Evolutionary conservation across 2,329 filamentous ascomycete species (phyloP), one percentile per base, ranked within the genome.

Genomic region (Alternaria sp.): DNA sequence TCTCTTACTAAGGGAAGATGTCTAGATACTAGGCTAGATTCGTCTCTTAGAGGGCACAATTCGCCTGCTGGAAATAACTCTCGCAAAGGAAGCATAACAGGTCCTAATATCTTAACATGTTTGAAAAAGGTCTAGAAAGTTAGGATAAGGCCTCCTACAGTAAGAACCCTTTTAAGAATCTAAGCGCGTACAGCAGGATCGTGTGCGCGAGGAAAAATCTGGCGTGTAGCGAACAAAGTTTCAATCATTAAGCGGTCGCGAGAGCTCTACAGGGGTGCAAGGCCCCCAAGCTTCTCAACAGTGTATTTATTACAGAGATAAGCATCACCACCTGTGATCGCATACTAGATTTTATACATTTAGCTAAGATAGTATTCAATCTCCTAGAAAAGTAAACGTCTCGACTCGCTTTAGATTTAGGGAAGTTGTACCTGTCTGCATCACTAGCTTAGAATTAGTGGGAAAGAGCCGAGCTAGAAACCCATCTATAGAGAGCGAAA

Each of bases 81-180:
- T 52, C 51, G 36, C 4, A 64, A 46, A 45, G 36, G n/a, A 40
- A 52, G 44, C 33, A 64, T 64, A 21, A 62, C 6, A 9, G 42
- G 56, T 46, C 31, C 59, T 42, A 64, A 40, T 41, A 61, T 37
- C 29, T 58, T 64, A 4, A 54, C 26, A 29, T 64, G 36, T 31
- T 62, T 57, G 13, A 61, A 64, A 31, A 64, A 64, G 29, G 61
- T 64, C 24, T 54, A 2, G 14, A 64, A 59, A 29, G 21, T 59
- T 3, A 57, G 17, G 33, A 64, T 55, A 23, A 59, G 17, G 3
- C 58, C 53, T 31, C 29, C 5, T 6, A 64, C 26, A 40, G 51
- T 4, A 28, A 64, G 59, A 8, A 59, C 56, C 11, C 13, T 61
- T 26, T 53, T 1, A 52, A 33, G 34, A 4, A 64, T 58, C 14